A percentile compares a stretch with the other conserved stretches of the same genome.
phyloP scores from a whole-genome alignment of 2,329 filamentous ascomycete species.

The Hymenoscyphus albidus region DNA sequence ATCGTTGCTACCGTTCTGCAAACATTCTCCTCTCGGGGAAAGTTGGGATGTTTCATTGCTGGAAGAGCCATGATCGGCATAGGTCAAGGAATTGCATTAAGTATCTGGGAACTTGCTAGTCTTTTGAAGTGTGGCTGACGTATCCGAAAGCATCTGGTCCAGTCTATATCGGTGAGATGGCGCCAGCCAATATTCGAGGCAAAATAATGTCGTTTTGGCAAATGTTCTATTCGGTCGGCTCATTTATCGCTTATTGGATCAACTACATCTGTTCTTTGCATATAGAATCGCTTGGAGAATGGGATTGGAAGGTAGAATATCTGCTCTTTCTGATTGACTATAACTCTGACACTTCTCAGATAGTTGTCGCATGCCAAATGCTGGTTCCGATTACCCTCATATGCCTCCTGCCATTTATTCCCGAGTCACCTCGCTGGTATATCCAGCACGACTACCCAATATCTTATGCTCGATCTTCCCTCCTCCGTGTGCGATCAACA shows the following conservation, averaged over 20 bases:
- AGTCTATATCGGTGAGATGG: slow-evolving; percentile 67
- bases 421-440: slow-evolving; percentile 65
- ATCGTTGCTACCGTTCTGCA: slow-evolving; percentile 68
- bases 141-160: slow-evolving; percentile 53
- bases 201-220: slow-evolving; percentile 69
- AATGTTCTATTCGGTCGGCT: slow-evolving; percentile 62
- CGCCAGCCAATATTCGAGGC: slow-evolving; percentile 60
- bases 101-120: slow-evolving; percentile 33
- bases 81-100: slow-evolving; percentile 65
- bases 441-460: slow-evolving; percentile 57
- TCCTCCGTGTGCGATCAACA: slow-evolving; percentile 58
- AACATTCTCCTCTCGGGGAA: slow-evolving; percentile 56
- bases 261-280: slow-evolving; percentile 60
- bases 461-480: slow-evolving; percentile 54
- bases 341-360: background rate
- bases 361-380: slow-evolving; percentile 65
- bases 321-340: background rate
- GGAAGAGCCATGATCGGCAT: slow-evolving; percentile 67
- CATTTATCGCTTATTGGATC: slow-evolving; percentile 63
- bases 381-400: slow-evolving; percentile 60
- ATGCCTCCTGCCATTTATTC: slow-evolving; percentile 58
- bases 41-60: slow-evolving; percentile 63
- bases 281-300: slow-evolving; percentile 54
- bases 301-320: slow-evolving; percentile 61
- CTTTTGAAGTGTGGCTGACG: background rate